A percentile compares a stretch with the other conserved stretches of the same genome.
Evolutionary conservation across 2,329 filamentous ascomycete genomes (phyloP).

Genomic region (Calonectria hongkongensis): DNA sequence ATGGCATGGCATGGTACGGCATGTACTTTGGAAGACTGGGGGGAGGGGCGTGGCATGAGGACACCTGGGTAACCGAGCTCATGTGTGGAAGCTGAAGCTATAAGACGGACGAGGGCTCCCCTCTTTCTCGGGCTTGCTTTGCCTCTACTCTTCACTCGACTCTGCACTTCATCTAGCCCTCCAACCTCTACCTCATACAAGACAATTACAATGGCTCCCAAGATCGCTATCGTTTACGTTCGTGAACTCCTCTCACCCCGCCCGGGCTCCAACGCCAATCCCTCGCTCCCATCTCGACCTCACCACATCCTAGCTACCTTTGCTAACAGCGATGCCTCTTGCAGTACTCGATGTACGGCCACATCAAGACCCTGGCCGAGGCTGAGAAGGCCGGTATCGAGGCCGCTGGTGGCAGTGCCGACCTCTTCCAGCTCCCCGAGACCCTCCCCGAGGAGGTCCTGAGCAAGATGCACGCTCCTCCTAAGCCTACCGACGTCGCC

Average conservation of each 20-base stretch:
- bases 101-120: conserved; percentile 38
- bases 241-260: conserved; percentile 60
- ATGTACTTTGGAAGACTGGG: conserved; percentile 2
- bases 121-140: conserved; percentile 8
- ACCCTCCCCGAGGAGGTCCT: conserved; percentile 91
- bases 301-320: neutral
- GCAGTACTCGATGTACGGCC: conserved; percentile 96
- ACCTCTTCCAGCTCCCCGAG: conserved; percentile 92
- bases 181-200: conserved; percentile 15
- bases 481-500: conserved; percentile 81
- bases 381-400: conserved; percentile 94
- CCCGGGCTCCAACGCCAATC: conserved; percentile 22
- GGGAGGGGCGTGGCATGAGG: neutral
- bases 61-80: conserved; percentile 9
- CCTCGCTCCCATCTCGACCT: conserved; percentile 12
- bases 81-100: conserved; percentile 18
- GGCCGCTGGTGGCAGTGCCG: conserved; percentile 86
- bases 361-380: conserved; percentile 88
- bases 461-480: conserved; percentile 90
- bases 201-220: conserved; percentile 84
- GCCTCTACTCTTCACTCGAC: conserved; percentile 19
- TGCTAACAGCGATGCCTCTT: conserved; percentile 14
- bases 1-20: conserved; percentile 10
- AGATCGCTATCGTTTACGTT: conserved; percentile 93
- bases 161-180: conserved; percentile 36